These are phyloP conservation scores for Quercus aquifolioides DNA, from an alignment of 306 rosid species.

Conservation along the genomic window DNA sequence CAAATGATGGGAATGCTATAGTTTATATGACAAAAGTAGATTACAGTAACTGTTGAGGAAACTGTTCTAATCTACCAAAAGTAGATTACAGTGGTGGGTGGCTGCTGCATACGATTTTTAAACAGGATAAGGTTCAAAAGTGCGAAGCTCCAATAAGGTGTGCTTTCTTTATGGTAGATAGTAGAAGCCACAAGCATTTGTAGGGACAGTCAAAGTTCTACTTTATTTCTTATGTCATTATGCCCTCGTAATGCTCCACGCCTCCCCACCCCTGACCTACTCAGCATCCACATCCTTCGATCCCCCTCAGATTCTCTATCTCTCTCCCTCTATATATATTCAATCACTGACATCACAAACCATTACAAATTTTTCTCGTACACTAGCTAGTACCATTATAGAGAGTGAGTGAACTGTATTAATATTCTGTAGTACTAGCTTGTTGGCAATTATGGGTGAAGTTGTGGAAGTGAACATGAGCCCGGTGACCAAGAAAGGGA, in stretches of 20 bases:
- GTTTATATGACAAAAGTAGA: no score
- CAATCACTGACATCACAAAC: neutral
- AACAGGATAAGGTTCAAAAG: neutral
- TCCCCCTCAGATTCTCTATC: neutral
- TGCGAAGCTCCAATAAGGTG: neutral
- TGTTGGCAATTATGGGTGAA: conserved; percentile 25
- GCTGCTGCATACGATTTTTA: neutral
- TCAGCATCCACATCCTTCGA: conserved; percentile 1
- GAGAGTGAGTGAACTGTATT: neutral
- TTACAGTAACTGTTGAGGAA: no score
- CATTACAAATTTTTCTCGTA: no score
- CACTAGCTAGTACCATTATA: neutral
- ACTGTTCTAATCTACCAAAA: no score
- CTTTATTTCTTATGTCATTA: neutral
- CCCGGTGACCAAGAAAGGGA: neutral
- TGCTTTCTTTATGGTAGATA: neutral
- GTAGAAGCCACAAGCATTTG: neutral
- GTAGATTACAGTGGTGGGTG: no score
- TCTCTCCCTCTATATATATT: neutral
- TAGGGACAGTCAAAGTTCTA: conserved; percentile 1
- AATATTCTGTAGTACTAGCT: no score
- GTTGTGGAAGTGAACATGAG: conserved; percentile 21
- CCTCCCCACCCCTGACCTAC: neutral
- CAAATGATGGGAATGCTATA: no score
- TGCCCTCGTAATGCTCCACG: neutral